A percentile compares a stretch with the other conserved stretches of the same genome.
These are phyloP conservation scores for Pichia sporocuriosa DNA, from an alignment of 805 yeast species.

Conservation along the genomic window DNA sequence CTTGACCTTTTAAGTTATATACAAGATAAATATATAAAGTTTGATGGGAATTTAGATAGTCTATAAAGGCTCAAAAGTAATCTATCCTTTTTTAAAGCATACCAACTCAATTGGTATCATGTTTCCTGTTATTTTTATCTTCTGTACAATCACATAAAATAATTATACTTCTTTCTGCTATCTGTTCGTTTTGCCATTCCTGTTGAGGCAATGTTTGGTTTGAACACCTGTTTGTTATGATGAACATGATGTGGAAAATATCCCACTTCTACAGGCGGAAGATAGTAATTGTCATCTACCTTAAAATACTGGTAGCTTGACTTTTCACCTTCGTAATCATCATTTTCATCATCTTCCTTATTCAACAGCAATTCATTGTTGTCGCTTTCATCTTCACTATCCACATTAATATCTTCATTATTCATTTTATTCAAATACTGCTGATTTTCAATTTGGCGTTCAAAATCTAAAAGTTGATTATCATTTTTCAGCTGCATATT, in stretches of 20 bases:
- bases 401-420: neutral
- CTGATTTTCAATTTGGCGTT: neutral
- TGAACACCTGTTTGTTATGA: constrained; percentile 35
- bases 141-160: constrained; percentile 4
- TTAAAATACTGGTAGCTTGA: constrained; percentile 41
- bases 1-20: too few species aligned
- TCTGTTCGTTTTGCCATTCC: neutral
- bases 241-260: constrained; percentile 38
- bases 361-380: neutral
- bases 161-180: constrained; percentile 9
- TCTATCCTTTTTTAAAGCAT: too few species aligned
- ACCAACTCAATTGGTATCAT: too few species aligned
- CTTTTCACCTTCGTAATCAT: neutral
- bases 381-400: neutral
- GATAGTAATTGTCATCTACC: constrained; percentile 38
- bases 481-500: neutral
- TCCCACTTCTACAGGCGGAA: constrained; percentile 44
- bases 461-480: neutral
- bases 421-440: neutral
- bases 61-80: too few species aligned
- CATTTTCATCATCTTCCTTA: neutral
- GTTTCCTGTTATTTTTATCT: too few species aligned
- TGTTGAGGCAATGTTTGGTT: neutral
- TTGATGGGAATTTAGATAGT: too few species aligned
- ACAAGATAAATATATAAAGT: too few species aligned